Percentiles rank a stretch among this genome's conserved stretches.
Conservation (phyloP, 2,329 filamentous ascomycete species). For the Hypoxylon sp. region DNA sequence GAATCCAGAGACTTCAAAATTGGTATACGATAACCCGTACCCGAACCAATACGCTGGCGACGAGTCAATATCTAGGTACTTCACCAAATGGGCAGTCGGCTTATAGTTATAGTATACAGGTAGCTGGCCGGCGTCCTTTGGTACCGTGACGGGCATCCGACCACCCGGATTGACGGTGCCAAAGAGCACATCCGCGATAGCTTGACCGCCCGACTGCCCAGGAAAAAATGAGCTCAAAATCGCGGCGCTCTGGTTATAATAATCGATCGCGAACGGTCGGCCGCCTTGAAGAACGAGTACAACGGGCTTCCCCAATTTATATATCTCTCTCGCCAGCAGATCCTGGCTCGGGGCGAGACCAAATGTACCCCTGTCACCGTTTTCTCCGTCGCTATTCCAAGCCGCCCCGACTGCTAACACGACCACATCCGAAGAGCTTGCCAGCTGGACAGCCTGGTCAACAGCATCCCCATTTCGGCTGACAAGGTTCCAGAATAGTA, state of each 20-base stretch:
- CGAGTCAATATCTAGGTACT: constrained; percentile 54
- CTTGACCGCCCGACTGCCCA: constrained; percentile 55
- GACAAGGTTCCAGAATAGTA: constrained; percentile 64
- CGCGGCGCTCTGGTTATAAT: constrained; percentile 58
- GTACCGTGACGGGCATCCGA: constrained; percentile 55
- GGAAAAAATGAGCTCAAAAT: constrained; percentile 59
- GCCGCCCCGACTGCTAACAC: constrained; percentile 59
- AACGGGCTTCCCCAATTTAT: constrained; percentile 58
- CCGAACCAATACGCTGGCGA: constrained; percentile 56
- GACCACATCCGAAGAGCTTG: constrained; percentile 57
- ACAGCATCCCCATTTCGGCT: constrained; percentile 53
- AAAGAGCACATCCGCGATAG: constrained; percentile 57
- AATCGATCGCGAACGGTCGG: constrained; percentile 59
- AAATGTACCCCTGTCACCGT: constrained; percentile 59
- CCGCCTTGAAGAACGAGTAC: constrained; percentile 61
- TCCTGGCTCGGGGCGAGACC: constrained; percentile 58
- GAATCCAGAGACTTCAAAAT: constrained; percentile 53
- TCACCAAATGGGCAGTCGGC: constrained; percentile 47
- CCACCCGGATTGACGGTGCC: constrained; percentile 55
- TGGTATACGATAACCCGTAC: constrained; percentile 56
- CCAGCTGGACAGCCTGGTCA: constrained; percentile 56
- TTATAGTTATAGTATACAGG: constrained; percentile 58
- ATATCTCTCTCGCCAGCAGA: constrained; percentile 56
- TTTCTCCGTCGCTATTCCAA: constrained; percentile 64
- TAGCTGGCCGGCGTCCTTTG: constrained; percentile 55